Base-by-base conservation (phyloP, 768 basidiomycete species). In the Leccinum pellstonianum region DNA sequence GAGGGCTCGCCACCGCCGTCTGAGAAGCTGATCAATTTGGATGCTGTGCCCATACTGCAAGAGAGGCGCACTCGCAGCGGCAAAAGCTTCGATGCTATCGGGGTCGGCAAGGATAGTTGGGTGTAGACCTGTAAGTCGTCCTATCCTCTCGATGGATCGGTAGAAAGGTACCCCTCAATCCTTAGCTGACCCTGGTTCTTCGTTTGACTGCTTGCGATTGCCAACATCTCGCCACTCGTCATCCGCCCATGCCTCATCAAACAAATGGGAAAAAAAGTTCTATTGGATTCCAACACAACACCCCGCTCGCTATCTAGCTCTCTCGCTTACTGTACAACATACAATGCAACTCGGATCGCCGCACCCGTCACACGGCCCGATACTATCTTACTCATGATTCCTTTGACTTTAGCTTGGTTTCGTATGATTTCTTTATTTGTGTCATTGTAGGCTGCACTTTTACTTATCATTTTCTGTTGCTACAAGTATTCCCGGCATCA, bases 1-100 rank as follows among this genome's bases (percentile, higher is more conserved):
- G 91, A 91, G 77, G 90, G 90, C 64, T 91, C 90, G 21, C 88
- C 88, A 25, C 84, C 85, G 55, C 88, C 91, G 21, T 90, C 88
- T 15, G 82, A 86, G 66, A 91, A 91, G 72, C 77, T 91, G 54
- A 92, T 92, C 75, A 91, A 91, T 68, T 80, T 92, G 61, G 91
- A 93, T 71, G 80, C 81, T 35, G 87, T 86, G 2, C 83, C 86
- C 27, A 75, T 88, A 7, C 79, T 92, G 10, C 84, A 83, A 61
- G 90, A 92, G 75, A 77, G 91, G 60, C 82, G 86, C 61, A 89
- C 89, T n/a, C 79, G 91, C 59, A 92, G 90, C 64, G 91, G 91
- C 54, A 92, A 90, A 77, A 88, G 83, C 73, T 93, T 93, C 62
- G 91, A 91, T 68, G 90, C 86, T 48, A 88, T 90, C 68, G 83